Conservation (phyloP, 2,329 filamentous ascomycete species). For the Cercospora sesami region DNA sequence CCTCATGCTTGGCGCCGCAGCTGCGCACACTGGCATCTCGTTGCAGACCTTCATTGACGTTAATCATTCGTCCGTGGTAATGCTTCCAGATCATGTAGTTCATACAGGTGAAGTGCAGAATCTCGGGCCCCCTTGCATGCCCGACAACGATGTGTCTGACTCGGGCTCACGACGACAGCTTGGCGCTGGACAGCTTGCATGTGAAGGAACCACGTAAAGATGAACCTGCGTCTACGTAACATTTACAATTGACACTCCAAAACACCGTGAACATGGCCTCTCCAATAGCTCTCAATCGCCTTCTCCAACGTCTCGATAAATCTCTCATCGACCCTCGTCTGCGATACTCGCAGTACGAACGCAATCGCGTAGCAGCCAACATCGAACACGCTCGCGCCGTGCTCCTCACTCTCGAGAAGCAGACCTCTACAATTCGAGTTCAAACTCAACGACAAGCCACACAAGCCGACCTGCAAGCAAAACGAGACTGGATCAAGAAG, state of each 20-base stretch:
- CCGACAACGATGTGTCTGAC: not conserved
- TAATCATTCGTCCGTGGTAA: not conserved
- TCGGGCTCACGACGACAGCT: not conserved
- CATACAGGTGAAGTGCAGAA: not conserved
- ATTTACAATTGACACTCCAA: not conserved
- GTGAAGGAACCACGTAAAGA: not conserved
- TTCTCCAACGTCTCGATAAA: constrained; percentile 3
- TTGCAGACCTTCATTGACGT: not conserved
- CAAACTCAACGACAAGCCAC: constrained; percentile 59
- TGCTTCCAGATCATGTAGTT: not conserved
- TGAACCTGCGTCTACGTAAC: not conserved
- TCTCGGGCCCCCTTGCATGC: not conserved
- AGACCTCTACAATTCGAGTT: constrained; percentile 60
- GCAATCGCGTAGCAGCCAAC: constrained; percentile 62
- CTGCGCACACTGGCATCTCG: not conserved
- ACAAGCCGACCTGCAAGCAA: constrained; percentile 64
- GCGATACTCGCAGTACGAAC: constrained; percentile 64
- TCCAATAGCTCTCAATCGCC: constrained; percentile 2
- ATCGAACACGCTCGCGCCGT: constrained; percentile 69
- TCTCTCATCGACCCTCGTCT: constrained; percentile 43
- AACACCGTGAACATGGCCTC: not conserved
- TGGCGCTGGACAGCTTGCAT: constrained; percentile 6
- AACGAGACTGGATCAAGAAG: constrained; percentile 66
- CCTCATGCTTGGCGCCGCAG: not conserved
- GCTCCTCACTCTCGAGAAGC: constrained; percentile 70